Evolutionary conservation across 2,329 filamentous ascomycete genomes (phyloP).

Genomic region (Gyromitra esculenta): DNA sequence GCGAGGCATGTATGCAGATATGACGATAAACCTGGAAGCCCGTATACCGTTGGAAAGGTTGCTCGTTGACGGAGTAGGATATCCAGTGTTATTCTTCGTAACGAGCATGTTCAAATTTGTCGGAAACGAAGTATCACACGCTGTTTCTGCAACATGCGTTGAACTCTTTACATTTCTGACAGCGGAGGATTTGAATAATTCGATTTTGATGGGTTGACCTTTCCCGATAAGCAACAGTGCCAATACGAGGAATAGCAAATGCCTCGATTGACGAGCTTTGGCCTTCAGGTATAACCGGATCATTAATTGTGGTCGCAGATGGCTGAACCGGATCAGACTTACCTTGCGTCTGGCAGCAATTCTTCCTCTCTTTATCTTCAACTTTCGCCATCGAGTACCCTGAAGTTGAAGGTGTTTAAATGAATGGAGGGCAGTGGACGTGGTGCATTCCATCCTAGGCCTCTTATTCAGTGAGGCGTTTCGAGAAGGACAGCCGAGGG

Average conservation of each 20-base stretch:
- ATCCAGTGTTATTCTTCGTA: neutral
- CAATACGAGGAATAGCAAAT: neutral
- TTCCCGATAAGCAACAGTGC: constrained; percentile 4
- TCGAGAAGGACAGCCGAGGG: no score
- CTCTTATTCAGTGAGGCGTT: neutral
- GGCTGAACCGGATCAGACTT: neutral
- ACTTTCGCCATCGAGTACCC: neutral
- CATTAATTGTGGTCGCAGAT: neutral
- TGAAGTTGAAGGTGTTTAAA: neutral
- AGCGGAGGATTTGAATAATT: neutral
- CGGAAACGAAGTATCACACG: neutral
- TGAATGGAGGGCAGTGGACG: neutral
- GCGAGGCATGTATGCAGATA: neutral
- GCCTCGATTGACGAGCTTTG: neutral
- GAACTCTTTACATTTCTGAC: neutral
- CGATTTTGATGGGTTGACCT: neutral
- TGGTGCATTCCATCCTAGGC: neutral
- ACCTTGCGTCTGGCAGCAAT: neutral
- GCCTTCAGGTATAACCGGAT: neutral
- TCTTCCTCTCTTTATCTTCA: neutral
- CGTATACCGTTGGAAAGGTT: neutral
- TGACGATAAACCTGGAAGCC: neutral
- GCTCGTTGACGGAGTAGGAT: neutral
- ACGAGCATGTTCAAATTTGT: neutral
- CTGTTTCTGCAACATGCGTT: neutral